Evolutionary conservation across 768 basidiomycete genomes (phyloP).

Genomic region (Gelatoporia subvermispora): DNA sequence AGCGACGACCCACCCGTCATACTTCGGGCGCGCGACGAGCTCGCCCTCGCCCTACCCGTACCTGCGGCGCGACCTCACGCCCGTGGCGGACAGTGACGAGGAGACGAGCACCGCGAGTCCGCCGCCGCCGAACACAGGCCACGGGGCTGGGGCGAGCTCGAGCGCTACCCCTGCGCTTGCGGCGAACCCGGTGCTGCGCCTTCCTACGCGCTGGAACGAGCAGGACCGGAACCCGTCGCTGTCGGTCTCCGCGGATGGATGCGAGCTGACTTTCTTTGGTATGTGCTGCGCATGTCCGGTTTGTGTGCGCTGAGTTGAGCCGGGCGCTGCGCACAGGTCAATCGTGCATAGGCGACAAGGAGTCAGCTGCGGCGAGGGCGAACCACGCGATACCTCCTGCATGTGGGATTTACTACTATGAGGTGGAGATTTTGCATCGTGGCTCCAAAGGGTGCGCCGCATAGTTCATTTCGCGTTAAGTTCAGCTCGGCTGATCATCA

Average conservation of each 20-base stretch:
- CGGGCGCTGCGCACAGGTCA: constrained; percentile 32
- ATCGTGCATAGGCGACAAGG: constrained; percentile 61
- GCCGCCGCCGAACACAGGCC: constrained; percentile 12
- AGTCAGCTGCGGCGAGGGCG: constrained; percentile 81
- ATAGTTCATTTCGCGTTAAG: neutral
- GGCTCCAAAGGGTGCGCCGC: constrained; percentile 74
- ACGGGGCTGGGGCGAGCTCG: constrained; percentile 5
- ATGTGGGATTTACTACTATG: constrained; percentile 93
- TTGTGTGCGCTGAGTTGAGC: neutral
- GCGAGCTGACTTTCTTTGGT: constrained; percentile 73
- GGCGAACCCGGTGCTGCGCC: constrained; percentile 21
- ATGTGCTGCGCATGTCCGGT: constrained; percentile 13
- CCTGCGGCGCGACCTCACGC: constrained; percentile 21
- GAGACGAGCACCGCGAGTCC: constrained; percentile 51
- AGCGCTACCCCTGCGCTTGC: constrained; percentile 2
- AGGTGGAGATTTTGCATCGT: constrained; percentile 79
- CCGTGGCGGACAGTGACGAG: constrained; percentile 57
- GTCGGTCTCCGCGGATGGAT: constrained; percentile 63
- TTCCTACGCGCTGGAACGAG: constrained; percentile 81
- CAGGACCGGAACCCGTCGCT: constrained; percentile 55
- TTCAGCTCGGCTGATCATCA: neutral
- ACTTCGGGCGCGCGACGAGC: constrained; percentile 6
- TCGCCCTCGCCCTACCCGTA: constrained; percentile 20
- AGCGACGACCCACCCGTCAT: too few relatives aligned
- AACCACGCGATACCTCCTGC: constrained; percentile 73